These are phyloP conservation scores for Pleodorina starrii DNA, from an alignment of 139 green algal species.

Conservation along the genomic window DNA sequence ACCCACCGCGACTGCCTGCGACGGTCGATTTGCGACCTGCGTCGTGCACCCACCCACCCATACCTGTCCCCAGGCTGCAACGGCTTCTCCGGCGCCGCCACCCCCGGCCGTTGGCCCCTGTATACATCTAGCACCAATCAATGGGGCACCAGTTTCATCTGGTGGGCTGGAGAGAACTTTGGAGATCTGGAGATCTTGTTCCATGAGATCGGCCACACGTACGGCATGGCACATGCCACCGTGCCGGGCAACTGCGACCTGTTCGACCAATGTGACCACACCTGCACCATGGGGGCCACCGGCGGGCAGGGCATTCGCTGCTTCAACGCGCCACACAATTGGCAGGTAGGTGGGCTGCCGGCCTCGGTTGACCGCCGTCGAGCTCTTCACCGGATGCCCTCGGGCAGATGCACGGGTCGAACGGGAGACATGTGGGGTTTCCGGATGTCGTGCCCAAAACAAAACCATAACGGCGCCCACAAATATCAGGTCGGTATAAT, in stretches of 20 bases:
- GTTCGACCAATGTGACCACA: not conserved
- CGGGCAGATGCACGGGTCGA: too few relatives aligned
- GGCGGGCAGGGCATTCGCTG: slow-evolving; percentile 7
- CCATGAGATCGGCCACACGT: not conserved
- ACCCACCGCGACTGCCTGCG: too few relatives aligned
- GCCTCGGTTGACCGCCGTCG: not conserved
- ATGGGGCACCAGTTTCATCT: not conserved
- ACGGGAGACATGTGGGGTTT: too few relatives aligned
- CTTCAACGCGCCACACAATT: not conserved
- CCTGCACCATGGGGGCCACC: not conserved
- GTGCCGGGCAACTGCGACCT: not conserved
- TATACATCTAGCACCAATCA: not conserved
- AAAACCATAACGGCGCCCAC: not conserved
- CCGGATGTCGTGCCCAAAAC: not conserved
- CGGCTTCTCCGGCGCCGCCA: not conserved
- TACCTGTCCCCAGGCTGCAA: not conserved
- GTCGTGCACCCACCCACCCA: not conserved
- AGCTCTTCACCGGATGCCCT: too few relatives aligned
- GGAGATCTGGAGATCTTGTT: not conserved
- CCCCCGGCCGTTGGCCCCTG: not conserved
- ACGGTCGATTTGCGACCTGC: too few relatives aligned
- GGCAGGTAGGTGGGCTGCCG: not conserved
- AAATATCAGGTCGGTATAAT: not conserved
- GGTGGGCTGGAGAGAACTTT: not conserved
- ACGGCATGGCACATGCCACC: not conserved